These are phyloP conservation scores for Cadophora gregata DNA, from an alignment of 2,329 filamentous ascomycete genomes.

Conservation along the genomic window DNA sequence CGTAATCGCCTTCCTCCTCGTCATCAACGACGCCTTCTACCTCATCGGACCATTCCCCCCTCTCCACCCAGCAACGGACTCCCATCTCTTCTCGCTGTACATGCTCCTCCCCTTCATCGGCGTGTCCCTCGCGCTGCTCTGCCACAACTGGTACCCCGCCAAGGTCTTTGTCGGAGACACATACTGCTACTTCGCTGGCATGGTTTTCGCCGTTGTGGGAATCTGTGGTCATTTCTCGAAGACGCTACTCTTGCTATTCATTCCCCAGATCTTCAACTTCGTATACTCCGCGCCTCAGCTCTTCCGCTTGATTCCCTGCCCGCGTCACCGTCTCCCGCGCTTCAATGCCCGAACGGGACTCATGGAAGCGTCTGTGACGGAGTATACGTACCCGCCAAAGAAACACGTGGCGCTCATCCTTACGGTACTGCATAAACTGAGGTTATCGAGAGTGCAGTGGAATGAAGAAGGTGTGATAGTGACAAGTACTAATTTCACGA, in stretches of 20 bases:
- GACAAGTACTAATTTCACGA: slow-evolving; percentile 87
- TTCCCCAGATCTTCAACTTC: slow-evolving; percentile 97
- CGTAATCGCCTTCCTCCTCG: slow-evolving; percentile 83
- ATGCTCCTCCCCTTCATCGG: slow-evolving; percentile 93
- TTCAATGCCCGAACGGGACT: slow-evolving; percentile 87
- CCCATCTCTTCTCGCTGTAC: slow-evolving; percentile 94
- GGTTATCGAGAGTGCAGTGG: slow-evolving; percentile 69
- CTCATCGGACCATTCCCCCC: slow-evolving; percentile 77
- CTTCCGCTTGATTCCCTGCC: slow-evolving; percentile 88
- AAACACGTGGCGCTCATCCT: slow-evolving; percentile 65
- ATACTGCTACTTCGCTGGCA: slow-evolving; percentile 99
- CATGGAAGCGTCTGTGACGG: slow-evolving; percentile 84
- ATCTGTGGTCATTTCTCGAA: slow-evolving; percentile 99
- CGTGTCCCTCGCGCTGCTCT: slow-evolving; percentile 84
- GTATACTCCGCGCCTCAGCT: slow-evolving; percentile 91
- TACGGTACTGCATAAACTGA: slow-evolving; percentile 70
- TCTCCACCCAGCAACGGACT: slow-evolving; percentile 86
- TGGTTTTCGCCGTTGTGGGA: slow-evolving; percentile 97
- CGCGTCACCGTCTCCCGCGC: slow-evolving; percentile 85
- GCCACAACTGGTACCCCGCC: slow-evolving; percentile 95
- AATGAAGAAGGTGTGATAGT: slow-evolving; percentile 73
- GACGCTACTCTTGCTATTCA: slow-evolving; percentile 86
- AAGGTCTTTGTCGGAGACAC: slow-evolving; percentile 97
- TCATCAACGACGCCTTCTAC: slow-evolving; percentile 88
- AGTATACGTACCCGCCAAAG: slow-evolving; percentile 75